These are phyloP conservation scores for Acanthamoeba healyi DNA, from an alignment of 208 protist genomes.

Conservation along the genomic window DNA sequence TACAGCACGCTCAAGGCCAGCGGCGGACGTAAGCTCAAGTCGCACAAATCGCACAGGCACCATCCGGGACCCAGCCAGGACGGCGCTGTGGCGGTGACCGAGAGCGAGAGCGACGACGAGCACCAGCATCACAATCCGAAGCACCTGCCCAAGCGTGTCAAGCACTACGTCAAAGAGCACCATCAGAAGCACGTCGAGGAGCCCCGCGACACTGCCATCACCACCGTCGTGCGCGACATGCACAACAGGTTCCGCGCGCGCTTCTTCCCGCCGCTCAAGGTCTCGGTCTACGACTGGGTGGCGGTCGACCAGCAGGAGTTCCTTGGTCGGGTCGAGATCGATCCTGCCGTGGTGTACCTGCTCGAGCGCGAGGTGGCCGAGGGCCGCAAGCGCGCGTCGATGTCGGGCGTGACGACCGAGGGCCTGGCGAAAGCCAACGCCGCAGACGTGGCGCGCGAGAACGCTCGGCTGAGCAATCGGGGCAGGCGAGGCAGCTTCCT, in stretches of 20 bases:
- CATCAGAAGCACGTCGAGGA: slow-evolving; percentile 22
- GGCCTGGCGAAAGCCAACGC: neutral
- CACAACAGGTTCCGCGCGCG: slow-evolving; percentile 35
- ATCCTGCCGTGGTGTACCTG: slow-evolving; percentile 27
- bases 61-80: no score
- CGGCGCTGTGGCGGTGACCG: neutral
- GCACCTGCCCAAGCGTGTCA: slow-evolving; percentile 13
- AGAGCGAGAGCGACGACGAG: neutral
- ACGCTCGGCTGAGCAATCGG: slow-evolving; percentile 18
- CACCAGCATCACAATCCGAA: slow-evolving; percentile 13
- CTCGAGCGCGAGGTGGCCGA: slow-evolving; percentile 7
- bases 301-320: slow-evolving; percentile 31
- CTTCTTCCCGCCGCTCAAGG: slow-evolving; percentile 56
- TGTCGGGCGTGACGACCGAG: neutral
- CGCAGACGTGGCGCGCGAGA: neutral
- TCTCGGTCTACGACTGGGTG: slow-evolving; percentile 59
- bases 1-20: neutral
- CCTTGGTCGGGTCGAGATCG: slow-evolving; percentile 42
- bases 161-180: slow-evolving; percentile 36
- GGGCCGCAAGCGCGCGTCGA: neutral
- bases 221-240: slow-evolving; percentile 51
- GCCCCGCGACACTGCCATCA: slow-evolving; percentile 34
- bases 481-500: slow-evolving; percentile 22
- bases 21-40: neutral
- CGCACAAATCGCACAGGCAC: neutral